phyloP scores from a whole-genome alignment of 2,329 filamentous ascomycete genomes.

The Colletotrichum australisinense region DNA sequence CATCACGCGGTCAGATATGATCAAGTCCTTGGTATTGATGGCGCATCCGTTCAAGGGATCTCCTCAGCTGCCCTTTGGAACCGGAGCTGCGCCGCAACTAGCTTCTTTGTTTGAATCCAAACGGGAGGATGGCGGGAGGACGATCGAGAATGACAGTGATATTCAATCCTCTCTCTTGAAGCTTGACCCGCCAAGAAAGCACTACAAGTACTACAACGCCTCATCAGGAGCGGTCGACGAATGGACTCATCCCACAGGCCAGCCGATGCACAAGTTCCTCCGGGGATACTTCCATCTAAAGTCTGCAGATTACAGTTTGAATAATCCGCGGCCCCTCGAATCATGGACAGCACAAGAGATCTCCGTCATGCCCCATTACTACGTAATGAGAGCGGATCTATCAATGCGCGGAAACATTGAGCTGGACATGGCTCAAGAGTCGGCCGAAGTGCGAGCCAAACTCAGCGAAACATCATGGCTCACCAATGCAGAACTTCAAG shows the following conservation, averaged over 20 bases:
- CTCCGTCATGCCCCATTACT: constrained; percentile 73
- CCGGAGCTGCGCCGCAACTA: not conserved
- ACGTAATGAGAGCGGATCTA: constrained; percentile 70
- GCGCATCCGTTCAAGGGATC: constrained; percentile 72
- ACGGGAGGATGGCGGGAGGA: constrained; percentile 21
- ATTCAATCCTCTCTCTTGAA: constrained; percentile 67
- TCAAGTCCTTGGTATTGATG: constrained; percentile 71
- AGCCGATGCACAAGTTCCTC: constrained; percentile 64
- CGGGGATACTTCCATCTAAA: constrained; percentile 78
- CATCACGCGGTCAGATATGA: constrained; percentile 73
- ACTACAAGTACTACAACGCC: constrained; percentile 77
- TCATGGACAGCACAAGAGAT: constrained; percentile 69
- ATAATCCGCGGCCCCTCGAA: constrained; percentile 63
- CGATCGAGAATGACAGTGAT: constrained; percentile 43
- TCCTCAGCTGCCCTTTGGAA: constrained; percentile 56
- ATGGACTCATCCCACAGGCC: not conserved
- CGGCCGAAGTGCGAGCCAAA: not conserved
- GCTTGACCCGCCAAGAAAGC: constrained; percentile 69
- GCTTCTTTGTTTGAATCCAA: not conserved
- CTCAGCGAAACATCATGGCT: constrained; percentile 58
- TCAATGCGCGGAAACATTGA: constrained; percentile 71
- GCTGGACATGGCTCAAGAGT: constrained; percentile 44
- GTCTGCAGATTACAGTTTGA: constrained; percentile 68
- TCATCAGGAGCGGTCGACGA: constrained; percentile 61
- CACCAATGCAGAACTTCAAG: constrained; percentile 63